Evolutionary conservation across 2,329 filamentous ascomycete species (phyloP).

Genomic region (Phoma sp.): DNA sequence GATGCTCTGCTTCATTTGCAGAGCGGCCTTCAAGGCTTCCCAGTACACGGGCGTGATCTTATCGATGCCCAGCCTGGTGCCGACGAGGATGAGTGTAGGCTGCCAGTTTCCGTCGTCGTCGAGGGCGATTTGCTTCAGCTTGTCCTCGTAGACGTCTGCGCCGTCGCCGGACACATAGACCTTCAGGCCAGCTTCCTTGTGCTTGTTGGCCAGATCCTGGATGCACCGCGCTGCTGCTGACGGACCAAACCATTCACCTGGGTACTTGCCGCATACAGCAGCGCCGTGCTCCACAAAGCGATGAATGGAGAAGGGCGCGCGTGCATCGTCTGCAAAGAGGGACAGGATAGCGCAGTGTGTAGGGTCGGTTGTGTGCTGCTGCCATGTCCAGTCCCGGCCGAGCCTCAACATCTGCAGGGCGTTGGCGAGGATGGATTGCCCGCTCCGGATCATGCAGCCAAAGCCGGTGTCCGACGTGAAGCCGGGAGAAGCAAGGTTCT

Average conservation of each 20-base stretch:
- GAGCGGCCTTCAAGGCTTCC: constrained; percentile 83
- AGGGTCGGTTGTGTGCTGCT: constrained; percentile 54
- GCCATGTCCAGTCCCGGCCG: constrained; percentile 85
- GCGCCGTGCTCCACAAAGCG: constrained; percentile 91
- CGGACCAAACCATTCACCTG: constrained; percentile 98
- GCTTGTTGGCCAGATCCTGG: constrained; percentile 76
- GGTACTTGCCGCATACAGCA: constrained; percentile 87
- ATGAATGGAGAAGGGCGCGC: constrained; percentile 92
- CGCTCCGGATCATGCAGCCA: constrained; percentile 98
- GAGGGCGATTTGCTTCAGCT: constrained; percentile 79
- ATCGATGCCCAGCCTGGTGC: constrained; percentile 89
- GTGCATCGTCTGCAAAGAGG: constrained; percentile 85
- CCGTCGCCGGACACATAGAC: constrained; percentile 92
- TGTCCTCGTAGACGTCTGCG: constrained; percentile 91
- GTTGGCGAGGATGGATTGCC: constrained; percentile 92
- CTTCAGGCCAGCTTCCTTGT: constrained; percentile 68
- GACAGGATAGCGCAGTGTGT: constrained; percentile 77
- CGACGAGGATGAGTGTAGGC: constrained; percentile 87
- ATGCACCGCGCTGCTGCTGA: constrained; percentile 95
- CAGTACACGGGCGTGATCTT: constrained; percentile 95
- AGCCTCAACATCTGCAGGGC: constrained; percentile 74
- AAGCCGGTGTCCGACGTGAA: constrained; percentile 96
- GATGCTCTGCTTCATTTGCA: constrained; percentile 91
- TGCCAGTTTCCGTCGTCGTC: constrained; percentile 71
- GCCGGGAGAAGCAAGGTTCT: constrained; percentile 80